Evolutionary conservation across 495 filamentous ascomycete genomes (phyloP).

Genomic region (Stereocaulon alpinum): DNA sequence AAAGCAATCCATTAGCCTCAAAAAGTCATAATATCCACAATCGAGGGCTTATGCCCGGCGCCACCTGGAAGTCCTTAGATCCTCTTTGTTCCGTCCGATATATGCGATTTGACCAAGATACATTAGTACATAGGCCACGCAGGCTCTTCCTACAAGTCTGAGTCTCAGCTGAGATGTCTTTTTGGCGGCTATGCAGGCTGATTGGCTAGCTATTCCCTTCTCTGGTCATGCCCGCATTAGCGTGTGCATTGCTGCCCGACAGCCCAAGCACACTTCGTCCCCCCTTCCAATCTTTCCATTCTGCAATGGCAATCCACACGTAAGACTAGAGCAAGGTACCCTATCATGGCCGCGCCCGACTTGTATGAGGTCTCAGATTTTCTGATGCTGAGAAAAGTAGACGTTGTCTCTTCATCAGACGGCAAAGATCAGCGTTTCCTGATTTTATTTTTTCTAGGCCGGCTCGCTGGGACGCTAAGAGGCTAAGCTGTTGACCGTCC

Average conservation of each 20-base stretch:
- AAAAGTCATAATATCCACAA: neutral
- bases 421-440: neutral
- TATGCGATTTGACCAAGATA: neutral
- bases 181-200: neutral
- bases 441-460: neutral
- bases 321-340: neutral
- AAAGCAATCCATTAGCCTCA: neutral
- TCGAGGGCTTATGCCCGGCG: neutral
- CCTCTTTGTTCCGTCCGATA: neutral
- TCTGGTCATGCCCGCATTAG: constrained; percentile 3
- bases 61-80: neutral
- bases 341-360: neutral
- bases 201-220: neutral
- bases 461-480: neutral
- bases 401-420: neutral
- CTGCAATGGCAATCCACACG: neutral
- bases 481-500: neutral
- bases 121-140: neutral
- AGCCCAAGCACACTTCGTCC: neutral
- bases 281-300: neutral
- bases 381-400: constrained; percentile 1
- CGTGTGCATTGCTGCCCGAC: constrained; percentile 7
- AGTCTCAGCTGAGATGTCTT: neutral
- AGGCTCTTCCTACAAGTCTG: neutral
- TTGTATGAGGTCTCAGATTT: neutral